Evolutionary conservation across 768 basidiomycete genomes (phyloP).

Genomic region (Hygrocybe coccinea): DNA sequence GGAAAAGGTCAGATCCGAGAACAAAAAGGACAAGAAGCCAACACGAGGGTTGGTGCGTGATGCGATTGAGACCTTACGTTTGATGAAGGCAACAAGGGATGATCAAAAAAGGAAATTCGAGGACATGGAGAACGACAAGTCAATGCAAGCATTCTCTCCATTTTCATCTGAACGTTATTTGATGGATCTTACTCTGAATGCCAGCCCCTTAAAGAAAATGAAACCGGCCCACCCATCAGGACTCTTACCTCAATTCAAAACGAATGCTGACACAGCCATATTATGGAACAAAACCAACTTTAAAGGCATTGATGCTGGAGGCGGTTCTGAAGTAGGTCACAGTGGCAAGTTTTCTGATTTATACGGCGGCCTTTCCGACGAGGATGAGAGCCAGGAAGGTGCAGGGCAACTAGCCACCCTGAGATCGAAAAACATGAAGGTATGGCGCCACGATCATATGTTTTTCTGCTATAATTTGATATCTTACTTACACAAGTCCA

Average conservation of each 20-base stretch:
- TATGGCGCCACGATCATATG: not conserved
- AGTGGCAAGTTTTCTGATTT: not conserved
- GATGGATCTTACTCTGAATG: too few relatives aligned
- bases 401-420: not conserved
- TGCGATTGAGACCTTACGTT: too few relatives aligned
- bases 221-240: not conserved
- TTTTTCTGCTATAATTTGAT: not conserved
- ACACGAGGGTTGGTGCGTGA: too few relatives aligned
- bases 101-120: too few relatives aligned
- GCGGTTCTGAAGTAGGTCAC: not conserved
- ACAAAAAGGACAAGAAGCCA: too few relatives aligned
- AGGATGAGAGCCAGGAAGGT: not conserved
- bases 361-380: not conserved
- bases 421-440: too few relatives aligned
- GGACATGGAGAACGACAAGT: too few relatives aligned
- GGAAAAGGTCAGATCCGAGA: too few relatives aligned
- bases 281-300: not conserved
- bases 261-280: not conserved
- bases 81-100: too few relatives aligned
- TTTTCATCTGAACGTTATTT: too few relatives aligned
- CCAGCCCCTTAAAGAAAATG: not conserved
- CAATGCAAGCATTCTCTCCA: too few relatives aligned
- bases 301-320: not conserved
- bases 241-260: not conserved
- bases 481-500: not conserved